A percentile compares a stretch with the other conserved stretches of the same genome.
Evolutionary conservation across 1,139 yeast genomes (phyloP).

Genomic region (Arxiozyma heterogenica): DNA sequence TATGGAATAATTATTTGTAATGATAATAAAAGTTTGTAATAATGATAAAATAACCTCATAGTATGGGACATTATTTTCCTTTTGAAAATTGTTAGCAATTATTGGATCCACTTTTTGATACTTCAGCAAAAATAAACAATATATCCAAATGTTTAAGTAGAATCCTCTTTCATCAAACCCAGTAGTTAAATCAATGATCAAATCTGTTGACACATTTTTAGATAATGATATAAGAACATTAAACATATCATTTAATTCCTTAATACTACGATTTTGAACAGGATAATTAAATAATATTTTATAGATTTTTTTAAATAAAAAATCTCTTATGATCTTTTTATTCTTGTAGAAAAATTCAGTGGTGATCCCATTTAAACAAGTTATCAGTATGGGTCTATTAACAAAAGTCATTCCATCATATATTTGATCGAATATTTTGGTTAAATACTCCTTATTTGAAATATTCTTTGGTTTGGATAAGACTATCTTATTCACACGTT

Average conservation of each 20-base stretch:
- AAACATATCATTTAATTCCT: constrained; percentile 50
- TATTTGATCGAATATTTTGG: constrained; percentile 49
- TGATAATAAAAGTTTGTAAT: constrained; percentile 40
- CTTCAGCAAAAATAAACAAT: constrained; percentile 42
- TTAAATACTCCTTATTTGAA: constrained; percentile 43
- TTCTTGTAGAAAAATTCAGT: constrained; percentile 48
- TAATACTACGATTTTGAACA: constrained; percentile 36
- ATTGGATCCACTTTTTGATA: constrained; percentile 32
- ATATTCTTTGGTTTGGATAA: constrained; percentile 51
- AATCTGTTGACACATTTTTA: constrained; percentile 40
- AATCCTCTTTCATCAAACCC: constrained; percentile 16
- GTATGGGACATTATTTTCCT: constrained; percentile 17
- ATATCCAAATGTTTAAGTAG: constrained; percentile 54
- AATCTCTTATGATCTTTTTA: constrained; percentile 46
- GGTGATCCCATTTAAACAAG: constrained; percentile 50
- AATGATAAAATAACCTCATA: constrained; percentile 40
- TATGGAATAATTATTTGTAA: constrained; percentile 31
- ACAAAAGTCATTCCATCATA: constrained; percentile 48
- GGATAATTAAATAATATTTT: constrained; percentile 28
- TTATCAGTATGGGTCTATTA: constrained; percentile 52
- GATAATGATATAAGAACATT: constrained; percentile 58
- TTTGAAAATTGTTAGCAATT: constrained; percentile 10
- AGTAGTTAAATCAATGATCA: constrained; percentile 37
- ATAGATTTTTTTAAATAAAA: constrained; percentile 47
- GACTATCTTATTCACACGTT: constrained; percentile 54